Evolutionary conservation across 1,284 basidiomycete species (phyloP).

Genomic region (Leccinum ambiguum): DNA sequence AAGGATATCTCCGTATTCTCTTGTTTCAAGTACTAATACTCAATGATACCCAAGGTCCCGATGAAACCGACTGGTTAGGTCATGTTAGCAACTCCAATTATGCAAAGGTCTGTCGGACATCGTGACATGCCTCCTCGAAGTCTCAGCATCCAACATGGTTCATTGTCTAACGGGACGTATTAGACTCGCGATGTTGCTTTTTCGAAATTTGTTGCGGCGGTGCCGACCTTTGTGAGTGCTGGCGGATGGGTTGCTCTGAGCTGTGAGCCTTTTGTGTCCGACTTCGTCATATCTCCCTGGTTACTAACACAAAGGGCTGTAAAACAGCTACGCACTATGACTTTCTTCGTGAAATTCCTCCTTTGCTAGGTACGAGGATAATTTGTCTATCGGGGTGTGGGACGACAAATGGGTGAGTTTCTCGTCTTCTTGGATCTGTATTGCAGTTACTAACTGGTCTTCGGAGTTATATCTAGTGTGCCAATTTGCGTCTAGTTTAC

Average conservation of each 20-base stretch:
- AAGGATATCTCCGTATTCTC: background rate
- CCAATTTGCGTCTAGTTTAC: no score
- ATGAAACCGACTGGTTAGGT: constrained; percentile 67
- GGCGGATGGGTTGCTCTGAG: constrained; percentile 71
- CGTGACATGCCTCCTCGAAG: background rate
- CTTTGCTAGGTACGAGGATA: constrained; percentile 65
- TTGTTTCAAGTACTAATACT: constrained; percentile 4
- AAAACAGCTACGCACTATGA: constrained; percentile 66
- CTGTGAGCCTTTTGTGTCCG: constrained; percentile 36
- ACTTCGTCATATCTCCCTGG: background rate
- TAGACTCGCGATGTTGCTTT: constrained; percentile 44
- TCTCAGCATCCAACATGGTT: background rate
- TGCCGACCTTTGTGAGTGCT: constrained; percentile 61
- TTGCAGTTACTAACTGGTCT: background rate
- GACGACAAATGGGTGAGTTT: constrained; percentile 79
- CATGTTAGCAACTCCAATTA: constrained; percentile 77
- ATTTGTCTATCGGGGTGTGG: constrained; percentile 66
- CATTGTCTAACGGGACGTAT: background rate
- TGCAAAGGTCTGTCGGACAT: constrained; percentile 48
- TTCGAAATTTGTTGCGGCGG: constrained; percentile 43
- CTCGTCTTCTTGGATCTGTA: background rate
- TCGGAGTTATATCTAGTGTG: constrained; percentile 21
- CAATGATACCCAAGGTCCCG: constrained; percentile 43
- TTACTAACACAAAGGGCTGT: background rate
- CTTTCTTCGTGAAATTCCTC: constrained; percentile 79